These are phyloP conservation scores for Warburgia ugandensis DNA, from an alignment of 164 flowering plant genomes.

Conservation along the genomic window DNA sequence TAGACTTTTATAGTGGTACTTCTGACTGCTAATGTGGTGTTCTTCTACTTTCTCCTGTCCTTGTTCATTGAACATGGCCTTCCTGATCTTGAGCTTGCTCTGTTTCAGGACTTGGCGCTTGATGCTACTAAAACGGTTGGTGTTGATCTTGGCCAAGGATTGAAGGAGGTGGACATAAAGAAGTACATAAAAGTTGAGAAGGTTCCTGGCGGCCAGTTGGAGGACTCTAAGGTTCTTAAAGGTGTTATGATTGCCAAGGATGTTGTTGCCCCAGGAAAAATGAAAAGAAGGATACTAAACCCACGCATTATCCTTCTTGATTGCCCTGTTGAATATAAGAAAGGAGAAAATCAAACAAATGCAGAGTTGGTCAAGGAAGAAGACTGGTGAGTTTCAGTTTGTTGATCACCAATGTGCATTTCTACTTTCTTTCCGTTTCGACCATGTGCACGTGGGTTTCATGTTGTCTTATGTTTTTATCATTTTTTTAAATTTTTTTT, in stretches of 20 bases:
- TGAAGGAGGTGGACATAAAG: conserved; percentile 88
- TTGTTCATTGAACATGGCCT: not conserved
- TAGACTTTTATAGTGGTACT: too few species aligned
- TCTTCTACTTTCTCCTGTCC: not conserved
- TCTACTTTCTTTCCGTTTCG: not conserved
- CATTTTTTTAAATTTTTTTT: too few species aligned
- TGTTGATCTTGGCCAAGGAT: conserved; percentile 88
- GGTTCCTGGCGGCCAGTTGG: conserved; percentile 93
- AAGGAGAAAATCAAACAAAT: conserved; percentile 97
- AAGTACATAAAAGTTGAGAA: conserved; percentile 92
- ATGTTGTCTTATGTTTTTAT: too few species aligned
- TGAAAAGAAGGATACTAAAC: conserved; percentile 86
- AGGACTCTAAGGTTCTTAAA: conserved; percentile 79
- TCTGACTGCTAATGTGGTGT: too few species aligned
- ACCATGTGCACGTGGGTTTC: not conserved
- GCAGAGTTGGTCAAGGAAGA: conserved; percentile 90
- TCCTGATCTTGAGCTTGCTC: not conserved
- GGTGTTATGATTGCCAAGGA: conserved; percentile 98
- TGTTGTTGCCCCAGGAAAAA: conserved; percentile 92
- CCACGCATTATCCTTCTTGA: conserved; percentile 92
- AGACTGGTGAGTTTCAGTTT: conserved; percentile 42
- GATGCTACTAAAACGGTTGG: conserved; percentile 88
- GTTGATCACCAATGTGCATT: not conserved
- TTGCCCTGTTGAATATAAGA: conserved; percentile 91
- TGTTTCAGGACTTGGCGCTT: conserved; percentile 73